These are phyloP conservation scores for Colletotrichum musae DNA, from an alignment of 2,329 filamentous ascomycete species.

Conservation along the genomic window DNA sequence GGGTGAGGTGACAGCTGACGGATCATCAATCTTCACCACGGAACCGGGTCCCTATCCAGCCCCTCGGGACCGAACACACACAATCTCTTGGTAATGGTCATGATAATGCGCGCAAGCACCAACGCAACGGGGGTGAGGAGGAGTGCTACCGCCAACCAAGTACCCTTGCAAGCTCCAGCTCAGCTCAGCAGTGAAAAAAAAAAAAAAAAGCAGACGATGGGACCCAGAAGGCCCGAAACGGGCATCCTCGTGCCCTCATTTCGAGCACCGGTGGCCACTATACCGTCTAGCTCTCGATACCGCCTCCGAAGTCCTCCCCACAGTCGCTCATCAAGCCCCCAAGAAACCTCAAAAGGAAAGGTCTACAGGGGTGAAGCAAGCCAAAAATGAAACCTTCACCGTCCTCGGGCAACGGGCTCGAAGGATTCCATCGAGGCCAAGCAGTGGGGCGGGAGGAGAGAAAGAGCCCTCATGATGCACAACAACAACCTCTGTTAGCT, in stretches of 20 bases:
- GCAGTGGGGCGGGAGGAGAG: too few relatives aligned
- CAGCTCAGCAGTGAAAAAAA: neutral
- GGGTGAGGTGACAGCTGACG: slow-evolving; percentile 6
- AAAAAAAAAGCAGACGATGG: neutral
- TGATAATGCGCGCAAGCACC: neutral
- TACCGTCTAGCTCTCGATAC: neutral
- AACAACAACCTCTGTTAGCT: neutral
- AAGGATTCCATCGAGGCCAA: too few relatives aligned
- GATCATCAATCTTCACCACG: neutral
- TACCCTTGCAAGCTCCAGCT: neutral
- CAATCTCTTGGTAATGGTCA: slow-evolving; percentile 2
- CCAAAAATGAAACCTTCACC: too few relatives aligned
- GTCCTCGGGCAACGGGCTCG: too few relatives aligned
- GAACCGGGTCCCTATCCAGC: slow-evolving; percentile 1
- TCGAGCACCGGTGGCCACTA: neutral
- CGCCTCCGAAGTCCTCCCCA: slow-evolving; percentile 4
- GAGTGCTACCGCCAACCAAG: neutral
- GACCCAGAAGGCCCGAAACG: neutral
- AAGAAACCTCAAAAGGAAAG: too few relatives aligned
- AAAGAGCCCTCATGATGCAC: neutral
- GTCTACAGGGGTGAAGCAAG: too few relatives aligned
- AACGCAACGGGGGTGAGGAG: neutral
- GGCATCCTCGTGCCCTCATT: neutral
- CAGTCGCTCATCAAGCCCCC: too few relatives aligned
- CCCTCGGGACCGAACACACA: slow-evolving; percentile 11